phyloP scores from a whole-genome alignment of 495 filamentous ascomycete genomes.

The Talaromyces stipitatus region DNA sequence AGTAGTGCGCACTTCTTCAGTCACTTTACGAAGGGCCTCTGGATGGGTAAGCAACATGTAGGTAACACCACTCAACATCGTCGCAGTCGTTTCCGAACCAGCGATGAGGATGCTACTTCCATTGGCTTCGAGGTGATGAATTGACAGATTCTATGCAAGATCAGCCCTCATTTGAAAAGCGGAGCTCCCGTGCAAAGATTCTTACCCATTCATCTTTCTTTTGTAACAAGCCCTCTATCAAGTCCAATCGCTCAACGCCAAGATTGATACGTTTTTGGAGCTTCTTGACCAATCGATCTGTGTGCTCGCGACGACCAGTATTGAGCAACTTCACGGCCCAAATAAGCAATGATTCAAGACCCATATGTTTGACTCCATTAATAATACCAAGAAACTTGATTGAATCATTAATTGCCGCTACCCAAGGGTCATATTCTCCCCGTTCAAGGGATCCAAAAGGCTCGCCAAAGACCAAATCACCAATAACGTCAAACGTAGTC shows the following conservation, averaged over 20 bases:
- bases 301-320: neutral
- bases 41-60: no score
- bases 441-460: conserved; percentile 41
- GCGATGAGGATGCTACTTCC: no score
- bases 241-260: neutral
- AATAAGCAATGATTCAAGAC: neutral
- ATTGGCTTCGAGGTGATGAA: no score
- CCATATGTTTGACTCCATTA: neutral
- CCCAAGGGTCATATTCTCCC: conserved; percentile 36
- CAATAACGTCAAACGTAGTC: conserved; percentile 52
- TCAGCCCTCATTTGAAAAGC: no score
- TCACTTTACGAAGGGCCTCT: no score
- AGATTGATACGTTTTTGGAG: neutral
- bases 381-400: conserved; percentile 9
- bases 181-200: no score
- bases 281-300: neutral
- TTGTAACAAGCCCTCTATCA: neutral
- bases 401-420: conserved; percentile 21
- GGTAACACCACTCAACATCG: no score
- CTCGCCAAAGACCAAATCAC: conserved; percentile 47
- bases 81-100: no score
- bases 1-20: no score
- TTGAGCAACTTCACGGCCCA: neutral
- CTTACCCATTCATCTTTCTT: no score
- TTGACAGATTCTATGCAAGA: no score